Conservation (phyloP, 306 rosid species). For the Trifolium fragiferum region DNA sequence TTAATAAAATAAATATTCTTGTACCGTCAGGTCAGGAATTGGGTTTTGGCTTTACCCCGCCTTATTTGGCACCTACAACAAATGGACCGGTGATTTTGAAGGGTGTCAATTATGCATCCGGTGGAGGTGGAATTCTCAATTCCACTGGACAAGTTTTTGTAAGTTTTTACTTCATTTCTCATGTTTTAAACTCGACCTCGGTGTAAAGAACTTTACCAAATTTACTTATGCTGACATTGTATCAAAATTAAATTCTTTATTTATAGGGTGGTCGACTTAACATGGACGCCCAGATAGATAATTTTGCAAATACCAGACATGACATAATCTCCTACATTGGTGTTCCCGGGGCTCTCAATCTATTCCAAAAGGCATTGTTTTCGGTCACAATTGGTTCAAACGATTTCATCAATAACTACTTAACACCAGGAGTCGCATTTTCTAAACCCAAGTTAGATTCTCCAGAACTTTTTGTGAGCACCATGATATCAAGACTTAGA, state of each 20-base stretch:
- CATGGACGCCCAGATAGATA: conserved; percentile 66
- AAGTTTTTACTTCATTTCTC: conserved; percentile 36
- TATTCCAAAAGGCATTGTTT: conserved; percentile 54
- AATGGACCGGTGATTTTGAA: conserved; percentile 54
- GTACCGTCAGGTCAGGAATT: conserved; percentile 56
- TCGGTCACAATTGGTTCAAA: conserved; percentile 70
- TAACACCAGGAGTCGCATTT: conserved; percentile 47
- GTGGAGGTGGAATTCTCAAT: conserved; percentile 77
- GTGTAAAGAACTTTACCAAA: too few species aligned
- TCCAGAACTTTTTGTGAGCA: conserved; percentile 55
- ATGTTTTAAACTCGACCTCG: background rate
- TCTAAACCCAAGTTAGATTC: conserved; percentile 35
- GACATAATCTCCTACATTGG: conserved; percentile 63
- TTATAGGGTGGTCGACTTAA: conserved; percentile 66
- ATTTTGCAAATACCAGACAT: conserved; percentile 70
- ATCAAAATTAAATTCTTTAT: too few species aligned
- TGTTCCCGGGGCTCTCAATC: conserved; percentile 42
- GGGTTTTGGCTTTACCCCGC: conserved; percentile 58
- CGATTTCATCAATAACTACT: conserved; percentile 73
- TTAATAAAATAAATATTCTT: background rate
- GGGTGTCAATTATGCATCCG: conserved; percentile 84
- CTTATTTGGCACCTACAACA: conserved; percentile 70
- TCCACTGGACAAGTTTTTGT: conserved; percentile 63
- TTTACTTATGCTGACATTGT: too few species aligned
- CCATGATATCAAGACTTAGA: conserved; percentile 60